Conservation (phyloP, 2,329 filamentous ascomycete species). For the Arthrobotrys iridis region DNA sequence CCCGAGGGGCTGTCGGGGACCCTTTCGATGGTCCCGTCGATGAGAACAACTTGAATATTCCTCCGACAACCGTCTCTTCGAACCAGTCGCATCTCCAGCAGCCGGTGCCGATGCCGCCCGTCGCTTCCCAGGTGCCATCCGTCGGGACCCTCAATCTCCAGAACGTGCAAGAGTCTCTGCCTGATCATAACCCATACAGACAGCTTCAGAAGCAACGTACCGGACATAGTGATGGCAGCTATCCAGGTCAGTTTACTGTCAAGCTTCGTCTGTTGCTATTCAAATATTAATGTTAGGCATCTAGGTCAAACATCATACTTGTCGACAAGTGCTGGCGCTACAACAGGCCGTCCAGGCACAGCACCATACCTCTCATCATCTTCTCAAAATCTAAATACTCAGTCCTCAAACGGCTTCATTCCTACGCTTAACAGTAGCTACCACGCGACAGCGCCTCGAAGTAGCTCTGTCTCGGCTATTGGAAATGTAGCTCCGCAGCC, state of each 20-base stretch:
- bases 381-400: neutral
- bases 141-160: slow-evolving; percentile 31
- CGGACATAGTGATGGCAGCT: slow-evolving; percentile 45
- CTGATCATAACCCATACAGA: slow-evolving; percentile 47
- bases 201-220: slow-evolving; percentile 49
- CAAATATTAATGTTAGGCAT: neutral
- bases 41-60: neutral
- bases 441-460: slow-evolving; percentile 35
- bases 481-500: slow-evolving; percentile 24
- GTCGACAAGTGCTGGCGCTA: slow-evolving; percentile 41
- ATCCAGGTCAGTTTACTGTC: slow-evolving; percentile 19
- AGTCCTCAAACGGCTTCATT: neutral
- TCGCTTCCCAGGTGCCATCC: slow-evolving; percentile 4
- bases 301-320: slow-evolving; percentile 41
- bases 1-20: slow-evolving; percentile 17
- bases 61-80: neutral
- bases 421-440: slow-evolving; percentile 32
- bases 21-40: slow-evolving; percentile 26
- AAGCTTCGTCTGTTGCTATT: neutral
- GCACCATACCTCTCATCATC: slow-evolving; percentile 12
- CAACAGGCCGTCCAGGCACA: slow-evolving; percentile 11
- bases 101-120: neutral
- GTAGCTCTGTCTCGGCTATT: slow-evolving; percentile 38
- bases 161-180: slow-evolving; percentile 34
- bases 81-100: slow-evolving; percentile 10